Percentiles rank a stretch among this genome's conserved stretches.
Evolutionary conservation across 768 basidiomycete genomes (phyloP).

Genomic region (Trametes cinnabarina): DNA sequence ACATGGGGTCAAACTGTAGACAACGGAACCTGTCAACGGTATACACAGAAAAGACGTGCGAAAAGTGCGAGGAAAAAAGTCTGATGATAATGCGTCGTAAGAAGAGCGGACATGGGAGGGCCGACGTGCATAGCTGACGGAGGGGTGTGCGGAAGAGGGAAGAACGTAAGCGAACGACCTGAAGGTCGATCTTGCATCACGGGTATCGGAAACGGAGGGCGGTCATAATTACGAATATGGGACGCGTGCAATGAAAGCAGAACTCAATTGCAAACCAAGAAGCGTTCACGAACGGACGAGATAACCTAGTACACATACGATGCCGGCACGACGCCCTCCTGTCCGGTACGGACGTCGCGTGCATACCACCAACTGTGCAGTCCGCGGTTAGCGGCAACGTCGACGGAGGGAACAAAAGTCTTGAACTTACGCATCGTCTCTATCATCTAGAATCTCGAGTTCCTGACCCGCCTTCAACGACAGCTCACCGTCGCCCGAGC

Average conservation of each 20-base stretch:
- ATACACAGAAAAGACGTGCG: not conserved
- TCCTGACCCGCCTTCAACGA: conserved; percentile 65
- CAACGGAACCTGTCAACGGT: not conserved
- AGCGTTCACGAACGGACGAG: conserved; percentile 6
- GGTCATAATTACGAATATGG: conserved; percentile 21
- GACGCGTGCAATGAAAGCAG: conserved; percentile 27
- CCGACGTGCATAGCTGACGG: too few species aligned
- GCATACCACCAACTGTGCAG: conserved; percentile 88
- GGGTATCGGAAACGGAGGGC: conserved; percentile 32
- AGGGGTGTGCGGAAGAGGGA: not conserved
- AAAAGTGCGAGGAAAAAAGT: conserved; percentile 2
- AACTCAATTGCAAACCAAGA: conserved; percentile 17
- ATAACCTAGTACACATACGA: conserved; percentile 77
- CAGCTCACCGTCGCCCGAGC: conserved; percentile 74
- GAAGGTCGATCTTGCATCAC: conserved; percentile 38
- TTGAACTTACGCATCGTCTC: conserved; percentile 67
- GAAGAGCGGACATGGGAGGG: not conserved
- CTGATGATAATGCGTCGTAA: conserved; percentile 12
- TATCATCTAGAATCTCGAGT: conserved; percentile 76
- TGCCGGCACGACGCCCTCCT: conserved; percentile 88
- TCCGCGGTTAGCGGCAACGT: conserved; percentile 17
- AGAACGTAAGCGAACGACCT: conserved; percentile 33
- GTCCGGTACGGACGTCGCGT: conserved; percentile 72
- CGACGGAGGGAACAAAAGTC: not conserved
- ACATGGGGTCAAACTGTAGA: not conserved